Base-by-base conservation (phyloP, 352 stramenopile genomes). In the Phytophthora meadii region DNA sequence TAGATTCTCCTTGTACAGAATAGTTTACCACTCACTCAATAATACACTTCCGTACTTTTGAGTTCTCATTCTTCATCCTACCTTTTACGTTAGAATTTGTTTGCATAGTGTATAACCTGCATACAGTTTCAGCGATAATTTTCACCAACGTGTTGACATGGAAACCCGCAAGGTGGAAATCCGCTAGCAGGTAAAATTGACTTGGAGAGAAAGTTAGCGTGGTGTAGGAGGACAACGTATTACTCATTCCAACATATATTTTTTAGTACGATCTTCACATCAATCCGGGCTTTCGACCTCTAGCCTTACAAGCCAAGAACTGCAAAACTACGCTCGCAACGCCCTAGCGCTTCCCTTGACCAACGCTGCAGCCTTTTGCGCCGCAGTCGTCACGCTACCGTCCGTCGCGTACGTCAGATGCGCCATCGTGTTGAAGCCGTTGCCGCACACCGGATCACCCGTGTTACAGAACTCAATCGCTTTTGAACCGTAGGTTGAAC, bases 391-490 rank as follows among this genome's bases (percentile, higher is more conserved):
- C 45, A 78, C 70, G 32, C 65, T 72, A 24, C 68, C 68, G 45
- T 75, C 65, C 12, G 56, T 68, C 12, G 59, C 8, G 45, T 78
- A 78, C 53, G 36, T 72, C 25, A 75, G 12, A 48, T 75, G 70
- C 1, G 70, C 65, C 46, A 68, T 70, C n/a, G 39, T 70, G 70
- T 78, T 75, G 52, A 65, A 72, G 34, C 70, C 70, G 4, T 10
- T 37, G 12, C 56, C 70, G 22, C 70, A 78, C 30, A 78, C 65
- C n/a, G 70, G 65, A 12, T 78, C 66, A 14, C 70, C 69, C 36
- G 17, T 53, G 52, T 70, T 70, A 50, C 65, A 77, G 47, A 65
- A 73, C 44, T 78, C 70, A 14, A 78, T 67, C 1, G 65, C 55
- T 49, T 77, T 77, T 2, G 70, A 45, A 5, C 59, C 64, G 54